A percentile compares a stretch with the other conserved stretches of the same genome.
Conservation (phyloP, 768 basidiomycete species). For the Clavulina sp. region DNA sequence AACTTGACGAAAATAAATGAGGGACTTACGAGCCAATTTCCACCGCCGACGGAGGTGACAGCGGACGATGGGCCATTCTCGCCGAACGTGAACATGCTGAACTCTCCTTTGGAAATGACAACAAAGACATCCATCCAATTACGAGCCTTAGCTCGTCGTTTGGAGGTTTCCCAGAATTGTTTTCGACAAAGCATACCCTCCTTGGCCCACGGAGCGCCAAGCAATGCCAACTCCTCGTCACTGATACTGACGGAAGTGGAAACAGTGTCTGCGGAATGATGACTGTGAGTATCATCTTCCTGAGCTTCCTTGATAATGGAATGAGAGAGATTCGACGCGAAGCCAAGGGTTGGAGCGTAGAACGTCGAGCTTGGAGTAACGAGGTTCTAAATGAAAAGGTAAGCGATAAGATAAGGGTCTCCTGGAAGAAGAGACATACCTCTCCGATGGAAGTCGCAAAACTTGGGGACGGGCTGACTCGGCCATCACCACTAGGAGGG, state of each 20-base stretch:
- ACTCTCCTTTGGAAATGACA: slow-evolving; percentile 84
- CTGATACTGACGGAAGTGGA: slow-evolving; percentile 72
- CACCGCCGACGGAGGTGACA: slow-evolving; percentile 63
- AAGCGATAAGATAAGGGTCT: not conserved
- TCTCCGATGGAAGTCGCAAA: slow-evolving; percentile 82
- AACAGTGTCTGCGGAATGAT: slow-evolving; percentile 41
- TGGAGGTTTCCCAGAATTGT: slow-evolving; percentile 77
- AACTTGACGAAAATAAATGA: not conserved
- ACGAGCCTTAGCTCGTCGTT: slow-evolving; percentile 76
- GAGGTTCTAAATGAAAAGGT: not conserved
- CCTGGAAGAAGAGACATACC: slow-evolving; percentile 23
- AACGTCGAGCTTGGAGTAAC: slow-evolving; percentile 35
- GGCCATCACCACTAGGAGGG: slow-evolving; percentile 51
- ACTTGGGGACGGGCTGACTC: slow-evolving; percentile 88
- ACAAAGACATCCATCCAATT: slow-evolving; percentile 90
- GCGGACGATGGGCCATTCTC: slow-evolving; percentile 24
- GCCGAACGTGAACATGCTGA: slow-evolving; percentile 93
- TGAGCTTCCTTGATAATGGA: slow-evolving; percentile 92
- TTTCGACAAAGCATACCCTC: slow-evolving; percentile 93
- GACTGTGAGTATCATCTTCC: slow-evolving; percentile 68
- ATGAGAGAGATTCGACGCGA: slow-evolving; percentile 88
- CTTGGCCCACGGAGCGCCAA: slow-evolving; percentile 97
- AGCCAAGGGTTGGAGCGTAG: slow-evolving; percentile 77
- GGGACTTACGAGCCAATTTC: slow-evolving; percentile 86
- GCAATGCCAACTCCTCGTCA: slow-evolving; percentile 87